Evolutionary conservation across 2,329 filamentous ascomycete genomes (phyloP).

Genomic region (Pseudogymnoascus sp.): DNA sequence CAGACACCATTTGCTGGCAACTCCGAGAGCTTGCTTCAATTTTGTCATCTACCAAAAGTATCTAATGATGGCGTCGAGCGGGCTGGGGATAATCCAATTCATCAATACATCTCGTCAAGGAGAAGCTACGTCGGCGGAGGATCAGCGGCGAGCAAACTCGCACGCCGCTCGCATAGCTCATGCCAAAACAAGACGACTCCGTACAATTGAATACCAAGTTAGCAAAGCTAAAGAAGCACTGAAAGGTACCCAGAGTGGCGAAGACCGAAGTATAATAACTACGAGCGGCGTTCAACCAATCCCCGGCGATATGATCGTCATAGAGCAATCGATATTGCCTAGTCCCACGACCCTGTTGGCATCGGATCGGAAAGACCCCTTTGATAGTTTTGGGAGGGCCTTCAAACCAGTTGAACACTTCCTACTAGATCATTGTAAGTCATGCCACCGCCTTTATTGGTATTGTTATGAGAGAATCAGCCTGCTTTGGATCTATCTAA

Average conservation of each 20-base stretch:
- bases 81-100: not conserved
- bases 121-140: not conserved
- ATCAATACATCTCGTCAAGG: not conserved
- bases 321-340: not conserved
- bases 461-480: not conserved
- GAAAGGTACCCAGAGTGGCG: not conserved
- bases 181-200: conserved; percentile 12
- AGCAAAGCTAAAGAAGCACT: not conserved
- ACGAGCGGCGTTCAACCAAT: not conserved
- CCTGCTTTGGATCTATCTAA: not conserved
- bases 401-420: not conserved
- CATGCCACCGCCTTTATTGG: not conserved
- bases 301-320: not conserved
- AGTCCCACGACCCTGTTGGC: not conserved
- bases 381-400: not conserved
- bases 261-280: not conserved
- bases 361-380: not conserved
- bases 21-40: not conserved
- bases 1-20: not conserved
- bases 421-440: not conserved
- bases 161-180: conserved; percentile 15
- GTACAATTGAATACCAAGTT: conserved; percentile 12
- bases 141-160: conserved; percentile 10
- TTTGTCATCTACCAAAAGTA: not conserved
- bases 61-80: not conserved